Percentiles rank a stretch among this genome's conserved stretches.
Conservation (phyloP, 805 yeast species). For the Teunomyces gatunensis region DNA sequence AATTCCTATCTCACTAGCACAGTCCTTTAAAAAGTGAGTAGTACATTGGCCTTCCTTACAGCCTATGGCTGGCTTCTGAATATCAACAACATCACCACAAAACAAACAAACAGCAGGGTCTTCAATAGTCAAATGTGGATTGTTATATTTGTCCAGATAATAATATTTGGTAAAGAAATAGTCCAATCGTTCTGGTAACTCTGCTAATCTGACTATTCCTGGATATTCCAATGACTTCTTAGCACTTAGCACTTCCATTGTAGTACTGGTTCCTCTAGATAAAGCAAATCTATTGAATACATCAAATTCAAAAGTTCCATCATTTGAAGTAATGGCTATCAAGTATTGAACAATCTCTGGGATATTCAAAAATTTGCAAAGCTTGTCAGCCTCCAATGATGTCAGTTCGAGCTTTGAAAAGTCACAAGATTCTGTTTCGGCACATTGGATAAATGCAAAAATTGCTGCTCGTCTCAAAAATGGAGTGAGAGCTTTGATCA, state of each 20-base stretch:
- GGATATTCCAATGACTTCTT: slow-evolving; percentile 54
- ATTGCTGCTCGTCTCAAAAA: slow-evolving; percentile 64
- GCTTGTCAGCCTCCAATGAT: slow-evolving; percentile 50
- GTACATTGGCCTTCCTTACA: slow-evolving; percentile 74
- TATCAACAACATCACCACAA: slow-evolving; percentile 67
- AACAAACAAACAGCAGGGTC: slow-evolving; percentile 88
- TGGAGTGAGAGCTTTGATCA: slow-evolving; percentile 57
- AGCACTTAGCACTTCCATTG: slow-evolving; percentile 10
- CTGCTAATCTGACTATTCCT: slow-evolving; percentile 56
- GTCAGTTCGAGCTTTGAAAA: slow-evolving; percentile 15
- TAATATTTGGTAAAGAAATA: slow-evolving; percentile 61
- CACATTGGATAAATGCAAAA: slow-evolving; percentile 52
- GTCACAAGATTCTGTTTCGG: slow-evolving; percentile 35
- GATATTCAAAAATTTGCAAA: slow-evolving; percentile 50
- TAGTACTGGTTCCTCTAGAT: slow-evolving; percentile 7
- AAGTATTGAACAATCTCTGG: slow-evolving; percentile 30
- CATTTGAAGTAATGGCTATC: neutral
- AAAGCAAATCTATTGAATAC: slow-evolving; percentile 22
- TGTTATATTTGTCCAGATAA: slow-evolving; percentile 42
- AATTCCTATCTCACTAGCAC: slow-evolving; percentile 65
- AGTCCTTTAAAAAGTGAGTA: slow-evolving; percentile 61
- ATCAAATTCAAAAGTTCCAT: slow-evolving; percentile 21
- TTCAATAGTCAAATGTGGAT: slow-evolving; percentile 37
- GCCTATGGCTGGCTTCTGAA: slow-evolving; percentile 61
- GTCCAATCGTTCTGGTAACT: slow-evolving; percentile 66